Base-by-base conservation (phyloP, 179 eudicot species). In the Beta lomatogona region DNA sequence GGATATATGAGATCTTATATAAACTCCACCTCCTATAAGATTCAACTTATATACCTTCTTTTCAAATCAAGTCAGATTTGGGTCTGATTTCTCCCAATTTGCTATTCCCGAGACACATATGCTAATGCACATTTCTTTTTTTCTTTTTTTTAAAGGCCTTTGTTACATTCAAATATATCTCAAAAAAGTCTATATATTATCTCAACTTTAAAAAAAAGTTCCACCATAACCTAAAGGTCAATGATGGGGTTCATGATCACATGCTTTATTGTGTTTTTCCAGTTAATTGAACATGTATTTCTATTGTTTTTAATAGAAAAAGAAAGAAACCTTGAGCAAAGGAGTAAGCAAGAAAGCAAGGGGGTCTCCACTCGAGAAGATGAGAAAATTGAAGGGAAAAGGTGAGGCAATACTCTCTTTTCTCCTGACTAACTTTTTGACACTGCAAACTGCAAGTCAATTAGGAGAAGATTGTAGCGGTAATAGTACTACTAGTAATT, bases 361-460 rank as follows among this genome's bases (percentile, higher is more conserved):
- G 75, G 59, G 79, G 41, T 36, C 41, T 36, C 76, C 60, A 70
- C 68, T 21, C 13, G 55, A 71, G 66, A 71, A 71, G 77, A 41
- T 50, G 52, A 72, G 58, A 16, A 61, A 50, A 18, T 19, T 77
- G 72, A 71, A 53, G 77, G 77, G 25, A 36, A 82, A 82, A 71
- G 81, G 46, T 57, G 70, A 81, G 76, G 57, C 77, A 82, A 77
- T 59, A 52, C 52, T 61, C 71, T 3, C 18, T 75, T 60, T 79
- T 68, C 21, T 71, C 11, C 45, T 69, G n/a, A 66, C 16, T 76
- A 71, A 8, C 77, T 63, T 83, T 79, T 79, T 79, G 77, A 77
- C 71, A 76, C 73, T 68, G 54, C 12, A 71, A 82, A 79, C 64
- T 67, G 41, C 63, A 50, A 68, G 68, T 53, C 76, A 79, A 46